phyloP scores from a whole-genome alignment of 2,329 filamentous ascomycete species.

The Talaromyces rugulosus region DNA sequence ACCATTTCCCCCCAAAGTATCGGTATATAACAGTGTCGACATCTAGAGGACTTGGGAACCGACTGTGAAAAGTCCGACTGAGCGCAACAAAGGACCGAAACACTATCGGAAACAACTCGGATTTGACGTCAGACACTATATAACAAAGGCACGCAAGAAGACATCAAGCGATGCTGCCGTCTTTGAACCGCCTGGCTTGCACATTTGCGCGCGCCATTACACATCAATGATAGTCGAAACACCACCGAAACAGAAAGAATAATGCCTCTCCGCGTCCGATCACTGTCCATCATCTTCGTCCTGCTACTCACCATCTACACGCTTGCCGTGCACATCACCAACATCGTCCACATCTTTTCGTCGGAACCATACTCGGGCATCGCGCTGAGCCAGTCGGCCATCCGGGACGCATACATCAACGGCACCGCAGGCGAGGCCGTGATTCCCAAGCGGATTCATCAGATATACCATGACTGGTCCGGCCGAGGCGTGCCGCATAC shows the following conservation, averaged over 20 bases:
- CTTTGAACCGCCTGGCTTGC: no score
- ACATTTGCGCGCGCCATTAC: no score
- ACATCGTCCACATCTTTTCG: constrained; percentile 8
- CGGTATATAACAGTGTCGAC: no score
- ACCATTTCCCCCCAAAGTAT: no score
- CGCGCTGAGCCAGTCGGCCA: constrained; percentile 4
- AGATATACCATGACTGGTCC: constrained; percentile 15
- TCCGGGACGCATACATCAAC: constrained; percentile 6
- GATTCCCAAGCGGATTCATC: constrained; percentile 17
- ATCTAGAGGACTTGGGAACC: no score
- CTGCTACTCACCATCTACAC: constrained; percentile 1
- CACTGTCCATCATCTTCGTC: not conserved
- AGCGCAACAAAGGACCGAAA: no score
- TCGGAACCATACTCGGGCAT: constrained; percentile 7
- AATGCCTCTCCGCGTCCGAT: constrained; percentile 3
- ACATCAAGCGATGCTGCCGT: no score
- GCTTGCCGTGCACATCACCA: not conserved
- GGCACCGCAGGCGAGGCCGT: constrained; percentile 4
- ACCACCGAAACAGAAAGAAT: not conserved
- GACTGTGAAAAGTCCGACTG: no score
- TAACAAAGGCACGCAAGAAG: no score
- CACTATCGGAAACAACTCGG: no score
- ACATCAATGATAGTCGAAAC: not conserved
- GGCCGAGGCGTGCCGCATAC: constrained; percentile 10
- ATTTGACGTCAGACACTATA: no score